Conservation (phyloP, 2,329 filamentous ascomycete species). For the Cryphonectria nitschkei region DNA sequence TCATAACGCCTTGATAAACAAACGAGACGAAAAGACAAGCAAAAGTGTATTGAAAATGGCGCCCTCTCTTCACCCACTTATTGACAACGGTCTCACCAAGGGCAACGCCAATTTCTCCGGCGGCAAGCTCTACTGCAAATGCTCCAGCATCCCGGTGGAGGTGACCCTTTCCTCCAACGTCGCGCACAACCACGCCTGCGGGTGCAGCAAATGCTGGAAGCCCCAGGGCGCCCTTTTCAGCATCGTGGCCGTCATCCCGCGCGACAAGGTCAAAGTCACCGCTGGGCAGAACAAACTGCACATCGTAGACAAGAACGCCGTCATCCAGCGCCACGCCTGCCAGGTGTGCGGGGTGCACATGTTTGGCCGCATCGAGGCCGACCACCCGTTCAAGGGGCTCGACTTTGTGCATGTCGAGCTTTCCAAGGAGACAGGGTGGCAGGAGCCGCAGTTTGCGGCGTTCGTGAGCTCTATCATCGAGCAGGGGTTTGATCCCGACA, state of each 20-base stretch:
- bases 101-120: slow-evolving; percentile 59
- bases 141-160: slow-evolving; percentile 57
- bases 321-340: slow-evolving; percentile 66
- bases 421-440: slow-evolving; percentile 64
- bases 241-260: slow-evolving; percentile 63
- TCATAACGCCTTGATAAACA: neutral
- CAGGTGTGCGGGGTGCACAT: slow-evolving; percentile 63
- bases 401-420: slow-evolving; percentile 71
- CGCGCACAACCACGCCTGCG: slow-evolving; percentile 71
- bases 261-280: slow-evolving; percentile 57
- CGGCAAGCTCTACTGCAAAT: slow-evolving; percentile 66
- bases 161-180: slow-evolving; percentile 62
- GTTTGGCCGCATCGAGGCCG: slow-evolving; percentile 66
- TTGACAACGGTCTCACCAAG: slow-evolving; percentile 65
- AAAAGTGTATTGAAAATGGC: slow-evolving; percentile 34
- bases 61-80: slow-evolving; percentile 60
- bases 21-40: neutral
- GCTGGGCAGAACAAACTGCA: slow-evolving; percentile 61
- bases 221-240: slow-evolving; percentile 66
- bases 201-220: slow-evolving; percentile 76
- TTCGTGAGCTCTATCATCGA: slow-evolving; percentile 72
- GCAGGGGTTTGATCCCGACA: slow-evolving; percentile 62
- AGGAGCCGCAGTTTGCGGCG: slow-evolving; percentile 71
- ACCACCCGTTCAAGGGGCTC: slow-evolving; percentile 70
- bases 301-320: slow-evolving; percentile 58